Conservation (phyloP, 169 alveolate species). For the Theileria luwenshuni region DNA sequence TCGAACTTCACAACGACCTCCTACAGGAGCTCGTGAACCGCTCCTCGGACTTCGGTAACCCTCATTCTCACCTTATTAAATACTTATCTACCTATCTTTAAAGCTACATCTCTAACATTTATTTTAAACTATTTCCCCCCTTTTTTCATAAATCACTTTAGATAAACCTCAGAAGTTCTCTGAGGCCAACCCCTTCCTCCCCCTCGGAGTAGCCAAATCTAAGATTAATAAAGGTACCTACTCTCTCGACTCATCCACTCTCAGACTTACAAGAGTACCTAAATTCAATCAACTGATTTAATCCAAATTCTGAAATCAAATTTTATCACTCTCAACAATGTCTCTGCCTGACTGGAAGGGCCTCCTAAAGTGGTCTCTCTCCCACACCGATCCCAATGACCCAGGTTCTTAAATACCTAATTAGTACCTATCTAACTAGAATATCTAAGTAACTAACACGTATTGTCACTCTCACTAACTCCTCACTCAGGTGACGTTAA, state of each 20-base stretch:
- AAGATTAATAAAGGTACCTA: conserved; percentile 34
- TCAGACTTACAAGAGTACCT: not conserved
- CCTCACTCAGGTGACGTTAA: conserved; percentile 7
- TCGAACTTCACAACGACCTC: conserved; percentile 62
- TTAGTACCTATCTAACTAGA: not conserved
- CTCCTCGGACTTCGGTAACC: conserved; percentile 52
- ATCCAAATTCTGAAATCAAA: too few species aligned
- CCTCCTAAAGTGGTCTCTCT: conserved; percentile 62
- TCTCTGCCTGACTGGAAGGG: conserved; percentile 69
- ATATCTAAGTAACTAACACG: not conserved
- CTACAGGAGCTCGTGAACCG: conserved; percentile 58
- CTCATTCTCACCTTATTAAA: not conserved
- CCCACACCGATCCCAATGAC: conserved; percentile 40
- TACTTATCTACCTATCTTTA: not conserved
- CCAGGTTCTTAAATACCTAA: not conserved
- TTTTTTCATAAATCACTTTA: too few species aligned
- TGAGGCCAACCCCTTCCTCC: conserved; percentile 55
- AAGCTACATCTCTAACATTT: too few species aligned
- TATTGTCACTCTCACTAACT: not conserved
- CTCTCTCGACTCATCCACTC: not conserved
- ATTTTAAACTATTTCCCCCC: too few species aligned
- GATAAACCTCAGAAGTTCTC: conserved; percentile 66
- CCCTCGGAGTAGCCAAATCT: conserved; percentile 44
- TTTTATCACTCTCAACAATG: conserved; percentile 16
- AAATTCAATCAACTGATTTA: not conserved